Conservation (phyloP, 257 asterid genomes). For the Forsythia viridissima region DNA sequence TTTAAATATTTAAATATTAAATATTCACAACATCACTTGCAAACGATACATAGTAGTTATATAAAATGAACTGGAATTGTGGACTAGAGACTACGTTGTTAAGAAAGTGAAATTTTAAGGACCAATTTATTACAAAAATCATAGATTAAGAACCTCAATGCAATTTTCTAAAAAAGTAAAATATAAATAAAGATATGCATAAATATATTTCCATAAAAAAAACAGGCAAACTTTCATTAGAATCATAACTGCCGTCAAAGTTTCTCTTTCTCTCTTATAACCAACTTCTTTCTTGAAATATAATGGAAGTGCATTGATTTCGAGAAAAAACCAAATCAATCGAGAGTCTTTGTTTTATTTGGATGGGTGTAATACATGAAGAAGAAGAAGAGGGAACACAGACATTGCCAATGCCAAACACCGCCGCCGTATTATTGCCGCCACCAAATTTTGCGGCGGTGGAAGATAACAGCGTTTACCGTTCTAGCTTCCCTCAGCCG, state of each 20-base stretch:
- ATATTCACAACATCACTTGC: no score
- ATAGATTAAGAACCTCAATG: background rate
- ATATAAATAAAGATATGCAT: no score
- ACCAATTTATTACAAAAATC: background rate
- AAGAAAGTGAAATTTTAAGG: background rate
- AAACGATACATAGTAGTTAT: no score
- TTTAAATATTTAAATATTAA: no score
- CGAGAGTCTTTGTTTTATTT: background rate
- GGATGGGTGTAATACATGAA: slow-evolving; percentile 40
- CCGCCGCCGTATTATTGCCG: slow-evolving; percentile 22
- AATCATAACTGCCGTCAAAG: background rate
- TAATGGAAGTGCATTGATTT: background rate
- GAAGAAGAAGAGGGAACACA: slow-evolving; percentile 23
- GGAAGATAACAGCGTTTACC: slow-evolving; percentile 44
- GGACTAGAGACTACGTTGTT: background rate
- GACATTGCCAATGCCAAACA: background rate
- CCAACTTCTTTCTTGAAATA: background rate
- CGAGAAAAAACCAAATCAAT: background rate
- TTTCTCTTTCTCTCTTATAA: background rate
- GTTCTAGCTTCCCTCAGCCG: slow-evolving; percentile 49
- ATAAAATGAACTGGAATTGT: no score
- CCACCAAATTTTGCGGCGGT: slow-evolving; percentile 41
- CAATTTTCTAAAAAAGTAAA: no score
- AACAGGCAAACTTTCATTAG: background rate
- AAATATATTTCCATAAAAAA: no score